These are phyloP conservation scores for Ceratobasidium sp. DNA, from an alignment of 1,284 basidiomycete genomes.

Conservation along the genomic window DNA sequence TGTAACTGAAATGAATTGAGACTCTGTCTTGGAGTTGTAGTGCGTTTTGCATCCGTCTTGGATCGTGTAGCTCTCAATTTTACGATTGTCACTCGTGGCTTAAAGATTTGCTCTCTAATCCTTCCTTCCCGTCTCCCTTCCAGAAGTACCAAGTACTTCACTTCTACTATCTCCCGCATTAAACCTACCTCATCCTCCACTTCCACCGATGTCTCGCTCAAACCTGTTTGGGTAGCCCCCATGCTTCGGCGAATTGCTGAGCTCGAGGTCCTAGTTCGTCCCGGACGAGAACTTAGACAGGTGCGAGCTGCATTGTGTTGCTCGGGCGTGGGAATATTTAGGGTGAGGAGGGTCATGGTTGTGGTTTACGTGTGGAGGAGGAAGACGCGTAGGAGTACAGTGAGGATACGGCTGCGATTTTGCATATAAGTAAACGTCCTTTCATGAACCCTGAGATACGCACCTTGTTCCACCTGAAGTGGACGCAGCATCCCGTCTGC, in stretches of 20 bases:
- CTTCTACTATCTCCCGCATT: constrained; percentile 17
- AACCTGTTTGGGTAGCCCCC: constrained; percentile 41
- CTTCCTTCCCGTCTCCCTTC: not conserved
- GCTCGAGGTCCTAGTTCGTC: constrained; percentile 25
- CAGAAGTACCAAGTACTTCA: not conserved
- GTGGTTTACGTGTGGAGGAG: constrained; percentile 17
- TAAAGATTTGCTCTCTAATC: constrained; percentile 22
- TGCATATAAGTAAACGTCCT: not conserved
- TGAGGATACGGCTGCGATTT: constrained; percentile 5
- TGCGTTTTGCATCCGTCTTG: no score
- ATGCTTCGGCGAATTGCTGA: constrained; percentile 18
- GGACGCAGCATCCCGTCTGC: constrained; percentile 24
- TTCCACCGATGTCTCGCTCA: constrained; percentile 36
- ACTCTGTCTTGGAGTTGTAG: no score
- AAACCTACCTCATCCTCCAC: constrained; percentile 15
- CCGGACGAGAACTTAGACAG: constrained; percentile 14
- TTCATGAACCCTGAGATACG: not conserved
- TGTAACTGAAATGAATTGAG: no score
- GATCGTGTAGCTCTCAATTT: no score
- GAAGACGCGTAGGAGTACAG: not conserved
- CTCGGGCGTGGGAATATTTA: constrained; percentile 15
- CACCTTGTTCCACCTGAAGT: constrained; percentile 18
- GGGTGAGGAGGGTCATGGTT: constrained; percentile 1
- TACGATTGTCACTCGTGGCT: no score
- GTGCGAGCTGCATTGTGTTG: constrained; percentile 4